phyloP scores from a whole-genome alignment of 306 rosid species.

The Castanospermum australe region DNA sequence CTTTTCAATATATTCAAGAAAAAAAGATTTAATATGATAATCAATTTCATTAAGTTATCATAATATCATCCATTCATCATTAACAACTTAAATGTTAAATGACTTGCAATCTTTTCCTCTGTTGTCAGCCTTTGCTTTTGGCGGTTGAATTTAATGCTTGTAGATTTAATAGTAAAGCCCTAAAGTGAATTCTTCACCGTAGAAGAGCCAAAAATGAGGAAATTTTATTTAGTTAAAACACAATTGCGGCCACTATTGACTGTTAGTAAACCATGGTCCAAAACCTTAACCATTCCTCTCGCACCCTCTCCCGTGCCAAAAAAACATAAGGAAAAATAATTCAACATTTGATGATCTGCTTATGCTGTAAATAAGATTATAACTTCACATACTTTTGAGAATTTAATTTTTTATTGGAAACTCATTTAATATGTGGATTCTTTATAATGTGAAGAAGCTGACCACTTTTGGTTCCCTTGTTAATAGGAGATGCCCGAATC shows the following conservation, averaged over 20 bases:
- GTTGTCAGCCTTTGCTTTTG: background rate
- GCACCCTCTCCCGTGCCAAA: background rate
- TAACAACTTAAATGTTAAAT: no score
- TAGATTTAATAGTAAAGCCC: background rate
- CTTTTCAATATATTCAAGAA: background rate
- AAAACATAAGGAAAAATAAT: background rate
- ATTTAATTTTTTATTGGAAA: background rate
- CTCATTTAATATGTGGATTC: background rate
- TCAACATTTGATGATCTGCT: background rate
- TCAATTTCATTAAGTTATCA: background rate
- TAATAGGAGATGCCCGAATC: constrained; percentile 55
- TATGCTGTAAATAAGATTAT: background rate
- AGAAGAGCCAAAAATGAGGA: no score
- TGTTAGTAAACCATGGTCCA: no score
- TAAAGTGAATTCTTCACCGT: no score
- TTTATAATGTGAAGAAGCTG: constrained; percentile 7
- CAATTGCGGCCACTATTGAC: background rate
- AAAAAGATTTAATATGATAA: background rate
- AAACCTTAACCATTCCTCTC: background rate
- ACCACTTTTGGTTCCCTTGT: background rate
- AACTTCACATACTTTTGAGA: background rate
- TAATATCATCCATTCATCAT: no score
- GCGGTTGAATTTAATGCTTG: background rate
- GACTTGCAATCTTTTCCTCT: no score
- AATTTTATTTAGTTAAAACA: background rate